A percentile compares a stretch with the other conserved stretches of the same genome.
These are phyloP conservation scores for Silene latifolia DNA, from an alignment of 148 eudicot genomes.

Conservation along the genomic window DNA sequence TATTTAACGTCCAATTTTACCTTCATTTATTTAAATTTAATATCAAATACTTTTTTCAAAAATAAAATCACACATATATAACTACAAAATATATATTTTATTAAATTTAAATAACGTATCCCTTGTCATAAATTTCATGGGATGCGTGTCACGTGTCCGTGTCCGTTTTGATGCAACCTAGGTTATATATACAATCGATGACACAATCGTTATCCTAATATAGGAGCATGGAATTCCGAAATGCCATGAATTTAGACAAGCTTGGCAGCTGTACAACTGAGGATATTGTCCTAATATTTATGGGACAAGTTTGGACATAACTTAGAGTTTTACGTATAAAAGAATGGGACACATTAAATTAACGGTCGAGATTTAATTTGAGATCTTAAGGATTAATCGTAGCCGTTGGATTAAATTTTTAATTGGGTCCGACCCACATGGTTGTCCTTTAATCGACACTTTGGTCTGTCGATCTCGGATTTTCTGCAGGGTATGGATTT, in stretches of 20 bases:
- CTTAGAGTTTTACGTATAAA: constrained; percentile 1
- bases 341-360: constrained; percentile 1
- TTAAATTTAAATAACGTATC: no score
- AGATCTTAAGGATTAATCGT: background rate
- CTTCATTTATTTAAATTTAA: no score
- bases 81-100: no score
- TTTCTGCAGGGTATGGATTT: background rate
- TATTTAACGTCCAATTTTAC: no score
- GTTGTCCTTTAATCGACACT: constrained; percentile 16
- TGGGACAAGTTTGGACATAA: constrained; percentile 32
- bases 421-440: constrained; percentile 27
- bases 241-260: constrained; percentile 33
- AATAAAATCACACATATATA: no score
- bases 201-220: no score
- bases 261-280: constrained; percentile 23
- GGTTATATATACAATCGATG: no score
- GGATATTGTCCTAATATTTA: constrained; percentile 31
- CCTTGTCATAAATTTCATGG: no score
- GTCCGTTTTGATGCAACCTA: no score
- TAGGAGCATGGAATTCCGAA: no score
- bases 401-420: constrained; percentile 22
- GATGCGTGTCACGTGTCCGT: no score
- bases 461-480: constrained; percentile 21
- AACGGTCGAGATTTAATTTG: constrained; percentile 17
- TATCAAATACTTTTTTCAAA: no score